Evolutionary conservation across 192 early-diverging fungal genomes (phyloP).

Genomic region (Geranomyces michiganensis): DNA sequence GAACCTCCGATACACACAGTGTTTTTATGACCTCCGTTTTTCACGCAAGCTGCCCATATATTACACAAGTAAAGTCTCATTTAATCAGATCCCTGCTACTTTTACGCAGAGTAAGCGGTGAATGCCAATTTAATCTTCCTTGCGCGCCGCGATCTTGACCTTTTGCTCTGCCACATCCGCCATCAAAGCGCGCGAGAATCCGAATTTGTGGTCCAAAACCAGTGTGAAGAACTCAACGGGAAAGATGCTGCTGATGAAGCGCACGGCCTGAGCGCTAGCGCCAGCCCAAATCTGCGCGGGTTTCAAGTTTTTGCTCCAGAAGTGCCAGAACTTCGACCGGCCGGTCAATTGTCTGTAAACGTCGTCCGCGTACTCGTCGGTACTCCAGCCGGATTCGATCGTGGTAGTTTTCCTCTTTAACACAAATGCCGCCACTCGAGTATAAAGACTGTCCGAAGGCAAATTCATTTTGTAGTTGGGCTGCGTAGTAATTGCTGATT

Average conservation of each 20-base stretch:
- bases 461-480: not conserved
- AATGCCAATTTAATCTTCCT: too few relatives aligned
- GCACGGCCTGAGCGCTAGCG: not conserved
- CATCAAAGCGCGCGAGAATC: too few relatives aligned
- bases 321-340: not conserved
- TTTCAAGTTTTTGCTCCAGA: not conserved
- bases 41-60: too few relatives aligned
- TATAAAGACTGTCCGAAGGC: not conserved
- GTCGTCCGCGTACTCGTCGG: not conserved
- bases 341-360: not conserved
- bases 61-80: too few relatives aligned
- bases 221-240: conserved; percentile 17
- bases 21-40: too few relatives aligned
- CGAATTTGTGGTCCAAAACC: too few relatives aligned
- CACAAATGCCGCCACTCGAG: not conserved
- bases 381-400: not conserved
- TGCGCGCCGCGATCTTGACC: too few relatives aligned
- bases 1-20: too few relatives aligned
- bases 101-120: too few relatives aligned
- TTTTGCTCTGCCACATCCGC: too few relatives aligned
- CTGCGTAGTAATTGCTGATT: conserved; percentile 4
- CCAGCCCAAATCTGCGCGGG: conserved; percentile 12
- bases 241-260: not conserved
- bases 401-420: not conserved
- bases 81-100: too few relatives aligned